Evolutionary conservation across 192 early-diverging fungal genomes (phyloP), one percentile per base, ranked within the genome.

Genomic region (Backusella westeae): DNA sequence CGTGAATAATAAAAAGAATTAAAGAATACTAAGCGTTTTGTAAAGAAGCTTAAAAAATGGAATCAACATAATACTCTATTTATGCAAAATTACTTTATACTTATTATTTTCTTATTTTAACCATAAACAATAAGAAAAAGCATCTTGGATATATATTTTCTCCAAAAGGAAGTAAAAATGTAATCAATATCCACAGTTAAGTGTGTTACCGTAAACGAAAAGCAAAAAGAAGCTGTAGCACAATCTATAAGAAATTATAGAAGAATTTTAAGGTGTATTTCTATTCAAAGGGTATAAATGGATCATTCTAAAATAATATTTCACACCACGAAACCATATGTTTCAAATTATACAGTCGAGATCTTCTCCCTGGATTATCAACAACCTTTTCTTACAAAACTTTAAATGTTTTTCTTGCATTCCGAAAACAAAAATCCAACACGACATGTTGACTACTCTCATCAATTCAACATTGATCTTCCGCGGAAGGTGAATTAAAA

Each of bases 291-390:
- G 56, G 56, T 63, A 63, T 63, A 63, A 63, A 63, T 63, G 56
- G 56, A 63, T 63, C 10, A 63, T 63, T 63, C 56, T 63, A 63
- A 63, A 63, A 63, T 63, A 63, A 63, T 63, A 63, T 29, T 63
- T 63, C 56, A 63, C 56, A 63, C 56, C 56, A 63, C 56, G 56
- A 63, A 26, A 63, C 10, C 56, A 63, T 39, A 39, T 26, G 56
- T 63, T 63, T 63, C 56, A 63, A 63, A 63, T 63, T 3, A 63
- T 0, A 63, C 12, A 26, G 21, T 63, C 26, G 23, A 63, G 6
- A 26, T 63, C 56, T 9, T 63, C 5, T 63, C 3, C 23, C 26
- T 29, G 26, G 26, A 63, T 10, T 63, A 63, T 10, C 26, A 29
- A 29, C 9, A 26, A 32, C 12, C 6, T 49, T n/a, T 49, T 19